Percentiles rank a stretch among this genome's conserved stretches.
Conservation (phyloP, 257 asterid genomes). For the Paulownia fortunei region DNA sequence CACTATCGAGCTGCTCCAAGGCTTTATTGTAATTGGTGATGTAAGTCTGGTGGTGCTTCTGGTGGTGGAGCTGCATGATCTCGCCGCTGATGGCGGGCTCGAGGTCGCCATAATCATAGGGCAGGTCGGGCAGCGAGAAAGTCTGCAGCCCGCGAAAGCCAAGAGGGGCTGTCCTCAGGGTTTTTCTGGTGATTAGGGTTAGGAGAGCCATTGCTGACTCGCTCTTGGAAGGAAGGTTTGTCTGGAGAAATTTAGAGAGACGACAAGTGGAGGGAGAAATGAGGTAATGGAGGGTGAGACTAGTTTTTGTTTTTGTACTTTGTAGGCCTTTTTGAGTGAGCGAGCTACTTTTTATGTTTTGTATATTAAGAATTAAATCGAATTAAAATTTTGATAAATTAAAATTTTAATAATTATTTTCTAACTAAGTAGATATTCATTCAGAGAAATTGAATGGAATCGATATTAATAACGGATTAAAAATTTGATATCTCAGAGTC, state of each 20-base stretch:
- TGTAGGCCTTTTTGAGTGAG: too few relatives aligned
- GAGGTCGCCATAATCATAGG: slow-evolving; percentile 87
- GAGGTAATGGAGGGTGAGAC: background rate
- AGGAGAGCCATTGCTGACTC: slow-evolving; percentile 65
- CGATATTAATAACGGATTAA: too few relatives aligned
- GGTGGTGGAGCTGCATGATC: slow-evolving; percentile 95
- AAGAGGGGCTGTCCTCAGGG: slow-evolving; percentile 38
- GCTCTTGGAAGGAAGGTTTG: background rate
- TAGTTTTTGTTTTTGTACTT: too few relatives aligned
- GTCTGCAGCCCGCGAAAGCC: slow-evolving; percentile 69
- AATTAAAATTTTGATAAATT: too few relatives aligned
- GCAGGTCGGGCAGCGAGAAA: slow-evolving; percentile 80
- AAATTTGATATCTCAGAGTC: too few relatives aligned
- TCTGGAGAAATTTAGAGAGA: slow-evolving; percentile 26
- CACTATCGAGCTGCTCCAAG: slow-evolving; percentile 81
- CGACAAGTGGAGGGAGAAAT: background rate
- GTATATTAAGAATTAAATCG: too few relatives aligned
- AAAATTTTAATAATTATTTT: too few relatives aligned
- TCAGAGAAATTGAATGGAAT: too few relatives aligned
- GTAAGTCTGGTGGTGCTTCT: slow-evolving; percentile 95
- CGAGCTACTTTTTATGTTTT: too few relatives aligned
- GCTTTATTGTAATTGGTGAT: slow-evolving; percentile 89
- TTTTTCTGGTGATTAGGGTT: slow-evolving; percentile 50
- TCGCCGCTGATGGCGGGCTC: slow-evolving; percentile 92
- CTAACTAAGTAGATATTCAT: too few relatives aligned